Conservation (phyloP, 2,329 filamentous ascomycete genomes). For the Colletotrichum limetticola region DNA sequence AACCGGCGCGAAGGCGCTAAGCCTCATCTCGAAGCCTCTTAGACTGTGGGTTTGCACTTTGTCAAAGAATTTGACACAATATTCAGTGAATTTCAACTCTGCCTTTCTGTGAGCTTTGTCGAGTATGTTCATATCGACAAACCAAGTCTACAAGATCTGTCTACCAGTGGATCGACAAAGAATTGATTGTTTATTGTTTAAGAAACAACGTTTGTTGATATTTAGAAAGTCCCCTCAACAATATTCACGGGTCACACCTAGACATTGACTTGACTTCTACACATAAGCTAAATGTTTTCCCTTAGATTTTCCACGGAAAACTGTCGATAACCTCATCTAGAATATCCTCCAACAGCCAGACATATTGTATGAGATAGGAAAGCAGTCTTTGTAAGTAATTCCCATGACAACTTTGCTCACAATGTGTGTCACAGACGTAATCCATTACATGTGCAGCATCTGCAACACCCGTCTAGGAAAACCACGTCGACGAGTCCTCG, state of each 20-base stretch:
- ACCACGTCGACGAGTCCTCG: constrained; percentile 5
- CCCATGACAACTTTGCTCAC: background rate
- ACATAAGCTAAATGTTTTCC: no score
- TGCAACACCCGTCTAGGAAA: constrained; percentile 20
- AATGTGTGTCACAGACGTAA: constrained; percentile 9
- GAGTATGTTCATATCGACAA: background rate
- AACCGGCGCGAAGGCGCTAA: background rate
- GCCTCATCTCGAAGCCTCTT: background rate
- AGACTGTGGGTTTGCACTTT: background rate
- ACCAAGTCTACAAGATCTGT: no score
- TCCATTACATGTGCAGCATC: constrained; percentile 6
- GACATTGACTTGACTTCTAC: background rate
- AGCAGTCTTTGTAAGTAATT: background rate
- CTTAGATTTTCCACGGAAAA: no score
- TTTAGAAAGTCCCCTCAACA: background rate
- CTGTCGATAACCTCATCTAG: background rate
- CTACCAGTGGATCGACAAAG: no score
- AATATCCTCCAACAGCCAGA: no score
- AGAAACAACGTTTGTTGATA: background rate
- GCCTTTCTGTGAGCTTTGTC: background rate
- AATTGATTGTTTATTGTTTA: background rate
- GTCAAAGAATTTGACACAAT: background rate
- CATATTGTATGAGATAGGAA: background rate
- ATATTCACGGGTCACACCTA: background rate
- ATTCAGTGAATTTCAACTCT: background rate